These are phyloP conservation scores for Fraxinus anomala DNA, from an alignment of 257 asterid genomes.

Conservation along the genomic window DNA sequence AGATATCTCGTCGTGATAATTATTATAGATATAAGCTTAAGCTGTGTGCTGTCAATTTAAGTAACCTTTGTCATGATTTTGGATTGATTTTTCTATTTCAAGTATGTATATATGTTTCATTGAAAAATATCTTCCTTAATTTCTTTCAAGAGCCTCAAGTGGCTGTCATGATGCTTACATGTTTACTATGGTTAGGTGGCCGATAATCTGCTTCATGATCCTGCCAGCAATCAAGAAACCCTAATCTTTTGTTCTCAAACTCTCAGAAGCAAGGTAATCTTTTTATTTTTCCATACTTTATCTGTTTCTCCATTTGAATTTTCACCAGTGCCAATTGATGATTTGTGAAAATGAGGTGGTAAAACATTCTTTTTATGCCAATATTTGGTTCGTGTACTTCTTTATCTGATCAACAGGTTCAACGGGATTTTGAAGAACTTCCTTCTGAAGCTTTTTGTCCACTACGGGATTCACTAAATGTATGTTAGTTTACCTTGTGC, in stretches of 20 bases:
- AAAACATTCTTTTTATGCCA: slow-evolving; percentile 21
- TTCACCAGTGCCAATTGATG: slow-evolving; percentile 9
- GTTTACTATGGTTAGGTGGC: slow-evolving; percentile 69
- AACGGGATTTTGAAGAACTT: slow-evolving; percentile 96
- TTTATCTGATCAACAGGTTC: slow-evolving; percentile 62
- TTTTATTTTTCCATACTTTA: slow-evolving; percentile 3
- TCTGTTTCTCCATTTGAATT: slow-evolving; percentile 13
- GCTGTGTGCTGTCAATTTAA: not conserved
- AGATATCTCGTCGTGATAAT: not conserved
- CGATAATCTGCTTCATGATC: slow-evolving; percentile 94
- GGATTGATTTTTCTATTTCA: slow-evolving; percentile 16
- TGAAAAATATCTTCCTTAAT: not conserved
- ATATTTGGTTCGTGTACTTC: slow-evolving; percentile 18
- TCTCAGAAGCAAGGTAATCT: slow-evolving; percentile 92
- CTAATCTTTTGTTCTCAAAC: slow-evolving; percentile 95
- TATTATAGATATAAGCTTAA: not conserved
- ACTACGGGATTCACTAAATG: slow-evolving; percentile 82
- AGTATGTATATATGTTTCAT: not conserved
- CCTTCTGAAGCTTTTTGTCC: slow-evolving; percentile 97
- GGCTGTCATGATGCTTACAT: slow-evolving; percentile 29
- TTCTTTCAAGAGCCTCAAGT: slow-evolving; percentile 7
- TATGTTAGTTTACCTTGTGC: slow-evolving; percentile 43
- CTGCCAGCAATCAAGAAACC: slow-evolving; percentile 91
- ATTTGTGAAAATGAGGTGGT: slow-evolving; percentile 25
- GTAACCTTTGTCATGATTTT: not conserved